A percentile compares a stretch with the other conserved stretches of the same genome.
Conservation (phyloP, 2,329 filamentous ascomycete genomes). For the Claviceps pusilla region DNA sequence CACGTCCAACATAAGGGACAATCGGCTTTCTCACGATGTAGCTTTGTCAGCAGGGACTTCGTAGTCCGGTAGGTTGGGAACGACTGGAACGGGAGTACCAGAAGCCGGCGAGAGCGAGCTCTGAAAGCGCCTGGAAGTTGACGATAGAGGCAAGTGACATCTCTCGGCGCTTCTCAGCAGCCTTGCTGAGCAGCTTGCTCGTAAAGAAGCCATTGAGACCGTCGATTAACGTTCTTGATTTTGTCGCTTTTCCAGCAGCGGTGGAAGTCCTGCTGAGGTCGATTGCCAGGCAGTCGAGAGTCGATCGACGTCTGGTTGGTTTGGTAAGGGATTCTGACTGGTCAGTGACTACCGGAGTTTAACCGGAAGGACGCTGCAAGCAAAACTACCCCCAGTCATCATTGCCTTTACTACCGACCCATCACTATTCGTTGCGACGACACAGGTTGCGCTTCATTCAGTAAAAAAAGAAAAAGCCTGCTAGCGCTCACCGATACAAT, state of each 20-base stretch:
- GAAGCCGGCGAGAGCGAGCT: conserved; percentile 32
- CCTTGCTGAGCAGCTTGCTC: conserved; percentile 37
- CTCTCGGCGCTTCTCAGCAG: conserved; percentile 33
- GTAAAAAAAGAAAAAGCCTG: conserved; percentile 6
- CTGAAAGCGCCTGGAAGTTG: conserved; percentile 38
- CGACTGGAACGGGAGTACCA: conserved; percentile 22
- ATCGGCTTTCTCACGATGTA: conserved; percentile 52
- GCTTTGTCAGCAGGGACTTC: conserved; percentile 68
- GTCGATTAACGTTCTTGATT: not conserved
- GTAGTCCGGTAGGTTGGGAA: conserved; percentile 63
- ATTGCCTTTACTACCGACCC: conserved; percentile 20
- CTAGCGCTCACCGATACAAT: conserved; percentile 42
- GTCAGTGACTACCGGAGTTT: conserved; percentile 26
- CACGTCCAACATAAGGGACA: not conserved
- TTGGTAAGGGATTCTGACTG: conserved; percentile 22
- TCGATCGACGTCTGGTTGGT: conserved; percentile 4
- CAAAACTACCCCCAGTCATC: conserved; percentile 11
- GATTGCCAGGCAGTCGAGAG: conserved; percentile 8
- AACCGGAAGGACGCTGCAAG: conserved; percentile 37
- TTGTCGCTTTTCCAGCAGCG: conserved; percentile 5
- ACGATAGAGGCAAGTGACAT: conserved; percentile 23
- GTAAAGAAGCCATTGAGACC: conserved; percentile 49
- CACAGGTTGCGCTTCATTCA: conserved; percentile 15
- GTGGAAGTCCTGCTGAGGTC: conserved; percentile 5
- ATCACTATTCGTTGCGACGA: conserved; percentile 17